A percentile compares a stretch with the other conserved stretches of the same genome.
Conservation (phyloP, 1,284 basidiomycete species). For the Papiliotrema flavescens region DNA sequence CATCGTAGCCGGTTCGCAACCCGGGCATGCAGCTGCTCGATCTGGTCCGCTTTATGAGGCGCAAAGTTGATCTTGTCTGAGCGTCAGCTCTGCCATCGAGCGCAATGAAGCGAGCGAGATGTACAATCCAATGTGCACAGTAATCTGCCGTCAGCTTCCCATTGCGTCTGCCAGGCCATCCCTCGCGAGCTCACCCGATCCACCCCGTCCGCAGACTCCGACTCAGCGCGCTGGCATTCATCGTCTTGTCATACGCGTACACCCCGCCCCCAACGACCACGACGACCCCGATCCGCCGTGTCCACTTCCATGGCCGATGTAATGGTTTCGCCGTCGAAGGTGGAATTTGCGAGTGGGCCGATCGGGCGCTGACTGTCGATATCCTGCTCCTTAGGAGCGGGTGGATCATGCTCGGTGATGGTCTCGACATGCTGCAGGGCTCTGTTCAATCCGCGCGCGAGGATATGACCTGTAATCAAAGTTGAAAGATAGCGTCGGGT, state of each 20-base stretch:
- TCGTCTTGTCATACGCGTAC: conserved; percentile 58
- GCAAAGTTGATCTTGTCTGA: conserved; percentile 74
- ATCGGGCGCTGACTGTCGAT: too few relatives aligned
- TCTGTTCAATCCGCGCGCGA: too few relatives aligned
- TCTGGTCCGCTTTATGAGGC: conserved; percentile 60
- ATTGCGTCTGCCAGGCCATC: conserved; percentile 17
- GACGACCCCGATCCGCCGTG: conserved; percentile 11
- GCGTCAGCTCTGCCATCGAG: not conserved
- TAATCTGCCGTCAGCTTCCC: conserved; percentile 19
- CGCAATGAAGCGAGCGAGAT: not conserved
- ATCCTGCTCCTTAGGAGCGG: too few relatives aligned
- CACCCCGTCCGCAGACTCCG: conserved; percentile 65
- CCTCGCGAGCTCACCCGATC: conserved; percentile 51
- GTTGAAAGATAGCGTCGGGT: too few relatives aligned
- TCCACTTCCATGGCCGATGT: conserved; percentile 15
- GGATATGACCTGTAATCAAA: too few relatives aligned
- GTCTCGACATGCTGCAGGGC: too few relatives aligned
- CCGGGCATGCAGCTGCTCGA: conserved; percentile 73
- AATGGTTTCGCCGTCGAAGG: too few relatives aligned
- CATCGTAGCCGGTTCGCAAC: conserved; percentile 72
- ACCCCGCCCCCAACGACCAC: conserved; percentile 37
- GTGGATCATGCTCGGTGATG: too few relatives aligned
- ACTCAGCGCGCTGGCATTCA: conserved; percentile 64
- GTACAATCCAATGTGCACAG: conserved; percentile 46
- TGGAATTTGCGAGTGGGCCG: too few relatives aligned